Evolutionary conservation across 306 rosid species (phyloP).

Genomic region (Ormosia emarginata): DNA sequence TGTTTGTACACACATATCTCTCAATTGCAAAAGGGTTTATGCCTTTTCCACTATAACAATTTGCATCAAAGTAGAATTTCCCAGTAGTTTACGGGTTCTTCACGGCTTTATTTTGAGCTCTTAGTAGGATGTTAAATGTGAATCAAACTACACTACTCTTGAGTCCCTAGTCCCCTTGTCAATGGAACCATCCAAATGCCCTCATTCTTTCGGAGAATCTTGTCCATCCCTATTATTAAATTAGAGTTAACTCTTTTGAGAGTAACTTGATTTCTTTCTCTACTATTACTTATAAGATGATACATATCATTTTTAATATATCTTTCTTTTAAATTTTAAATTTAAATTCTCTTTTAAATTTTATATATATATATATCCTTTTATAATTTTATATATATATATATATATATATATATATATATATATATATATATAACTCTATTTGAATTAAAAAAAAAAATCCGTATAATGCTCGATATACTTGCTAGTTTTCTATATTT

Average conservation of each 20-base stretch:
- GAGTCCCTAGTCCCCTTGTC: slow-evolving; percentile 9
- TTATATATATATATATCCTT: no score
- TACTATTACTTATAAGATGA: no score
- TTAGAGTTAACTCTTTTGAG: no score
- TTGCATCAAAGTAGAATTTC: not conserved
- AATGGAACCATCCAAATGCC: slow-evolving; percentile 21
- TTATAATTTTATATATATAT: no score
- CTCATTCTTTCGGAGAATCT: slow-evolving; percentile 34
- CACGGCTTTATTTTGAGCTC: no score
- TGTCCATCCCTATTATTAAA: no score
- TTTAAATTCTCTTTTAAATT: no score
- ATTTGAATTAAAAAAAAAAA: no score
- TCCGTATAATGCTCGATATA: no score
- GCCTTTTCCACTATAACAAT: not conserved
- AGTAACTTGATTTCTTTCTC: no score
- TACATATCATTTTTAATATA: not conserved
- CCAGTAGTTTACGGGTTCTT: not conserved
- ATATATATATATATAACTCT: no score
- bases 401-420: no score
- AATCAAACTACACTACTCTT: slow-evolving; percentile 17
- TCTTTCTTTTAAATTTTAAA: not conserved
- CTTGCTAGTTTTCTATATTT: not conserved
- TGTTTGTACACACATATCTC: not conserved
- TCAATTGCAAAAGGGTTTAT: slow-evolving; percentile 18
- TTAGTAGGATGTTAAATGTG: slow-evolving; percentile 20